Evolutionary conservation across 169 alveolate genomes (phyloP), one percentile per base, ranked within the genome.

Genomic region (Plasmodium malariae): DNA sequence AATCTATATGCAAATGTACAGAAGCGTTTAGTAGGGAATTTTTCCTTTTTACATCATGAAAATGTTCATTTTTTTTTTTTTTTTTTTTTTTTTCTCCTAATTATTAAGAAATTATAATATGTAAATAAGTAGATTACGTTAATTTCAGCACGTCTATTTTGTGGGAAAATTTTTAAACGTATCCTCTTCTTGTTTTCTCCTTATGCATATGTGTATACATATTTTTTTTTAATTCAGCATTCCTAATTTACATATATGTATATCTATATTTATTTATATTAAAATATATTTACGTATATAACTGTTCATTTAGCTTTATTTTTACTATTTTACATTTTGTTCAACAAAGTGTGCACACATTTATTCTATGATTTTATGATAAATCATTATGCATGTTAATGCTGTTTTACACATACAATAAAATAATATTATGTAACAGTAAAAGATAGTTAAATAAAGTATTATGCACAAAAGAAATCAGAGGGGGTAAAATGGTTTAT

Each of bases 281-380:
- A 6, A 62, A 40, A 40, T 40, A 9, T 40, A 9, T 9, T 40
- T 40, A 40, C 51, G 51, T 40, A 40, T 40, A 9, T 40, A n/a
- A n/a, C n/a, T n/a, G n/a, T n/a, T n/a, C n/a, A n/a, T n/a, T n/a
- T n/a, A n/a, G n/a, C n/a, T n/a, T n/a, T n/a, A n/a, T n/a, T n/a
- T n/a, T n/a, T n/a, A n/a, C n/a, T n/a, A n/a, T n/a, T 1, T 71
- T 71, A 48, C 9, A 21, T 71, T 51, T 71, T 55, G 34, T 55
- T 55, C 32, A 48, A 30, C 32, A 54, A 54, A 51, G 21, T 55
- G 48, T 54, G 7, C 48, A 54, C 70, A 55, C 54, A 34, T 73
- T 17, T 73, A n/a, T 62, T 32, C 51, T 62, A 43, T 45, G 72
- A 73, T 73, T 73, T 73, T 57, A 43, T 73, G 87, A 73, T 59